Percentiles rank a stretch among this genome's conserved stretches.
These are phyloP conservation scores for Thuja plicata DNA, from an alignment of 83 land plant genomes.

Conservation along the genomic window DNA sequence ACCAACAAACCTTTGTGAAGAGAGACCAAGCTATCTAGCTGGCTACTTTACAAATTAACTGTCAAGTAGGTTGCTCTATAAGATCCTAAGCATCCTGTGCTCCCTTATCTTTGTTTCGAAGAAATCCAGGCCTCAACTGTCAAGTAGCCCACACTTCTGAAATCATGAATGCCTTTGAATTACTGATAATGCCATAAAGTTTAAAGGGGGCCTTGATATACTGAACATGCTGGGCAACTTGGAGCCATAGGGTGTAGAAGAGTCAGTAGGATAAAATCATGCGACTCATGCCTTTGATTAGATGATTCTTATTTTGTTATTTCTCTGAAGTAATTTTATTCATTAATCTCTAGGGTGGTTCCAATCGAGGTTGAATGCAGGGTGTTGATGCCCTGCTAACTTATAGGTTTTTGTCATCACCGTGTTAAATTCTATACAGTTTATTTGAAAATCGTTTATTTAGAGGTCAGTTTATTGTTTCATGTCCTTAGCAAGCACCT, in stretches of 20 bases:
- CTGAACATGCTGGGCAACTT: too few relatives aligned
- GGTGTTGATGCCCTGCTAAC: neutral
- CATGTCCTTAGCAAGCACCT: neutral
- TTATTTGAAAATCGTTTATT: neutral
- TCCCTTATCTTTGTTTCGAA: too few relatives aligned
- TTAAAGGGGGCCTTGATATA: too few relatives aligned
- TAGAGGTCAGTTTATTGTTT: neutral
- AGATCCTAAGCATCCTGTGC: too few relatives aligned
- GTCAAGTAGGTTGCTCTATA: too few relatives aligned
- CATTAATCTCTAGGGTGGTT: neutral
- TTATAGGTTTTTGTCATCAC: neutral
- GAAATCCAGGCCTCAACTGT: too few relatives aligned
- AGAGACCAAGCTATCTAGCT: too few relatives aligned
- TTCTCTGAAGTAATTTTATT: neutral
- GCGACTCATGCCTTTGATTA: neutral
- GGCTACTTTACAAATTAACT: too few relatives aligned
- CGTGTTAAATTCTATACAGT: neutral
- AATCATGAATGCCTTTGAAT: too few relatives aligned
- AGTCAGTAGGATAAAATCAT: neutral
- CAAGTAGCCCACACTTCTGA: too few relatives aligned
- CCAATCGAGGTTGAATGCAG: neutral
- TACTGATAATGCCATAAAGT: too few relatives aligned
- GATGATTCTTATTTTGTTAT: neutral
- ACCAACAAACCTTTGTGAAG: too few relatives aligned
- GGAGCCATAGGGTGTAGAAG: neutral